These are phyloP conservation scores for Amyloporia xantha DNA, from an alignment of 768 basidiomycete species.

Conservation along the genomic window DNA sequence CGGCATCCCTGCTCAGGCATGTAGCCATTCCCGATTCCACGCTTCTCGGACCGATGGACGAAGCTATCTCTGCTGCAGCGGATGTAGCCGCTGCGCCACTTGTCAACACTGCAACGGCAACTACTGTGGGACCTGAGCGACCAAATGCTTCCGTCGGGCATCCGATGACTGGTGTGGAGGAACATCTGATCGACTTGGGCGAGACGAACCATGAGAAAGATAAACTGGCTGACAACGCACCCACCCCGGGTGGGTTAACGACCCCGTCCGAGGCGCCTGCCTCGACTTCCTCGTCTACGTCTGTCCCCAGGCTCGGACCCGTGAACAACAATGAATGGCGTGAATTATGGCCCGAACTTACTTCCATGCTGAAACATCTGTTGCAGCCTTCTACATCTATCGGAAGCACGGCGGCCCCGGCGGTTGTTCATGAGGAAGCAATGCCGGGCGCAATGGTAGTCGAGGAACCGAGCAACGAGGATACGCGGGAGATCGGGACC, in stretches of 20 bases:
- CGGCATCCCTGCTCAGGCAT: not conserved
- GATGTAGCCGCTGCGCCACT: not conserved
- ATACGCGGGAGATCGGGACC: not conserved
- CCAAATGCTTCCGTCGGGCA: not conserved
- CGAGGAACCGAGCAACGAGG: not conserved
- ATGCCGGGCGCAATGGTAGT: slow-evolving; percentile 17
- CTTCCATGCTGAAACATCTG: slow-evolving; percentile 19
- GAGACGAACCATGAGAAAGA: slow-evolving; percentile 1
- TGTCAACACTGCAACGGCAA: not conserved
- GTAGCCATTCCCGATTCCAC: not conserved
- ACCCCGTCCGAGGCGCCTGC: slow-evolving; percentile 16
- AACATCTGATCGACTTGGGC: slow-evolving; percentile 14
- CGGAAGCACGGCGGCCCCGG: not conserved
- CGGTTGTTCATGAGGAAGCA: not conserved
- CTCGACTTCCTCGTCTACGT: slow-evolving; percentile 8
- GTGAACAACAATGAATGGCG: slow-evolving; percentile 20
- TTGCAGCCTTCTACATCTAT: slow-evolving; percentile 15
- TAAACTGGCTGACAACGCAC: not conserved
- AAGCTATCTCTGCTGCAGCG: not conserved
- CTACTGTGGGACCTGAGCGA: not conserved
- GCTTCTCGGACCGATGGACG: not conserved
- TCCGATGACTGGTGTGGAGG: not conserved
- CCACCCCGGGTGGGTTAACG: slow-evolving; percentile 8
- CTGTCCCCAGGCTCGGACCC: slow-evolving; percentile 17
- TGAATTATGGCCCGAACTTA: slow-evolving; percentile 23